Percentiles rank a stretch among this genome's conserved stretches.
phyloP scores from a whole-genome alignment of 257 asterid species.

The Ocimum tenuiflorum region DNA sequence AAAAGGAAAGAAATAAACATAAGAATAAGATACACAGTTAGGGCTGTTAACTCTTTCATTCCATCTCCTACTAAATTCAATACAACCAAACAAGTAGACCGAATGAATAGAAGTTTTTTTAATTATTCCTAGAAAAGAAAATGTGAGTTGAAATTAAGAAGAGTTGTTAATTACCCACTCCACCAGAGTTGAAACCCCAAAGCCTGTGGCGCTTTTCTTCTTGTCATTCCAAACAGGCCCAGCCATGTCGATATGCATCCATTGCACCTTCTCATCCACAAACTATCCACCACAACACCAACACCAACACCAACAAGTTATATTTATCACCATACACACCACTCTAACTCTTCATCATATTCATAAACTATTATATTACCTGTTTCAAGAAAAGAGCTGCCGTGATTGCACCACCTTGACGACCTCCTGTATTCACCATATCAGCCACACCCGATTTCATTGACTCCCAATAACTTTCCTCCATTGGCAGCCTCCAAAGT shows the following conservation, averaged over 20 bases:
- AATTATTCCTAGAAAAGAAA: too few relatives aligned
- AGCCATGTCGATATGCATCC: constrained; percentile 97
- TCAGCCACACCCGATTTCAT: constrained; percentile 98
- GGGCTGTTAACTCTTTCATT: too few relatives aligned
- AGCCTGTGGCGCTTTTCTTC: constrained; percentile 79
- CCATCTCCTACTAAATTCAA: too few relatives aligned
- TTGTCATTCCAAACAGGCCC: constrained; percentile 88
- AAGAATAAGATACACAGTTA: too few relatives aligned
- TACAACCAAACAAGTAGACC: too few relatives aligned
- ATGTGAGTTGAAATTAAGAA: constrained; percentile 23
- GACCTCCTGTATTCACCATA: constrained; percentile 93
- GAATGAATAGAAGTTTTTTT: too few relatives aligned
- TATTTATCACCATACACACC: too few relatives aligned
- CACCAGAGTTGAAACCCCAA: constrained; percentile 72
- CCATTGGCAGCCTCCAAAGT: constrained; percentile 94
- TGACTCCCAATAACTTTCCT: constrained; percentile 91
- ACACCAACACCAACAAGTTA: neutral
- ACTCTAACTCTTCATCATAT: too few relatives aligned
- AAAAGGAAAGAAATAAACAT: too few relatives aligned
- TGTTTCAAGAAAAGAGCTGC: constrained; percentile 99
- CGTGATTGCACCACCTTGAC: constrained; percentile 87
- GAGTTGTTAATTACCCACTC: constrained; percentile 89
- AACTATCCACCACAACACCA: constrained; percentile 46
- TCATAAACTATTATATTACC: constrained; percentile 42
- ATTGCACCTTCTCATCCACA: constrained; percentile 90